Percentiles rank a stretch among this genome's conserved stretches.
Conservation (phyloP, 768 basidiomycete genomes). For the Phanerochaete sordida region DNA sequence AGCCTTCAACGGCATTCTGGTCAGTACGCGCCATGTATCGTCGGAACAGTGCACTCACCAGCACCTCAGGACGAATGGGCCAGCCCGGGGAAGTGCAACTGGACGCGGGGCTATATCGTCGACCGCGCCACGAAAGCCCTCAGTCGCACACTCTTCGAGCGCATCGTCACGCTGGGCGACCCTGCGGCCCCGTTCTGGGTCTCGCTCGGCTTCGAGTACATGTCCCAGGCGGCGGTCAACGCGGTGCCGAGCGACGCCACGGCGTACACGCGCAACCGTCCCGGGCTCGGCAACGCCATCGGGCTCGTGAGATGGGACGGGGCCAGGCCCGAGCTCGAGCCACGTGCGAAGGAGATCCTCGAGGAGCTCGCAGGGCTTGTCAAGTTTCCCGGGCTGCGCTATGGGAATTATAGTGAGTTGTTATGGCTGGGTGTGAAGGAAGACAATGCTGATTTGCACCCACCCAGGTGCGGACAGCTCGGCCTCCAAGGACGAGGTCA, state of each 20-base stretch:
- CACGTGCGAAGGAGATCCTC: constrained; percentile 26
- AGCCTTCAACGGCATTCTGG: constrained; percentile 31
- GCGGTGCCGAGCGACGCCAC: constrained; percentile 28
- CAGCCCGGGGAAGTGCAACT: constrained; percentile 35
- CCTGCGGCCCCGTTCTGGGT: constrained; percentile 26
- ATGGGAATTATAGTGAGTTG: constrained; percentile 51
- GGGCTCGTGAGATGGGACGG: constrained; percentile 33
- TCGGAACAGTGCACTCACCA: too few species aligned
- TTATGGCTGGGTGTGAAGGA: too few species aligned
- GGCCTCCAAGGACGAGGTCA: constrained; percentile 8
- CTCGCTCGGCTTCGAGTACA: constrained; percentile 37
- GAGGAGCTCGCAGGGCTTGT: constrained; percentile 22
- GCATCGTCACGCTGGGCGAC: constrained; percentile 25
- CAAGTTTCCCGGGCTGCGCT: constrained; percentile 28
- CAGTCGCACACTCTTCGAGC: constrained; percentile 28
- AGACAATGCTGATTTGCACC: too few species aligned
- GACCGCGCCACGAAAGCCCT: constrained; percentile 26
- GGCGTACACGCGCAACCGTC: constrained; percentile 37
- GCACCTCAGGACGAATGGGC: constrained; percentile 38
- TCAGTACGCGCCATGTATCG: constrained; percentile 31
- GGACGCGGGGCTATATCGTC: constrained; percentile 40
- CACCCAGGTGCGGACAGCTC: constrained; percentile 18
- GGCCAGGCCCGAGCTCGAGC: constrained; percentile 26
- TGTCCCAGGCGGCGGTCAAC: constrained; percentile 35
- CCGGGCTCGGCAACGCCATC: constrained; percentile 28